These are phyloP conservation scores for Picochlorum costavermella DNA, from an alignment of 139 green algal genomes.

Conservation along the genomic window DNA sequence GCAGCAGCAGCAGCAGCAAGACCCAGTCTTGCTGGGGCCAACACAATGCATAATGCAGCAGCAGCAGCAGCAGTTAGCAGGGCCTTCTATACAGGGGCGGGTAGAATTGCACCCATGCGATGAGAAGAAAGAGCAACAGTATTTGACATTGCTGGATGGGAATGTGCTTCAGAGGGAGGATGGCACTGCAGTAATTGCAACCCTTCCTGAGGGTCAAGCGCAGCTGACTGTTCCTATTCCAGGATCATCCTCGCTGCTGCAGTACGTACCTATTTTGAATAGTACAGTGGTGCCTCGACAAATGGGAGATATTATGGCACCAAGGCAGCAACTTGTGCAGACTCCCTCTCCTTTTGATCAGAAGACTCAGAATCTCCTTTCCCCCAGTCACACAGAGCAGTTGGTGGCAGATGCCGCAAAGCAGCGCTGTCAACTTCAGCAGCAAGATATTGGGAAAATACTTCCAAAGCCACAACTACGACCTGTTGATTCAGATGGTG, in stretches of 20 bases:
- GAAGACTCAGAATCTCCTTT: too few relatives aligned
- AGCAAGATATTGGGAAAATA: not conserved
- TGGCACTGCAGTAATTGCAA: constrained; percentile 7
- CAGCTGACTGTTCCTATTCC: constrained; percentile 2
- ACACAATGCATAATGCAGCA: too few relatives aligned
- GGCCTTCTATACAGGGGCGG: not conserved
- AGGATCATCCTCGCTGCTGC: constrained; percentile 8
- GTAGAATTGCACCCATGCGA: not conserved
- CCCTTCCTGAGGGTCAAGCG: not conserved
- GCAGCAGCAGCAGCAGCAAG: too few relatives aligned
- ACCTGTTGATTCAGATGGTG: not conserved
- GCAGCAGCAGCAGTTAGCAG: not conserved
- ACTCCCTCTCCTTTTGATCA: constrained; percentile 8
- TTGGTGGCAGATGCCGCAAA: not conserved
- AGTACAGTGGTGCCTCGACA: constrained; percentile 1
- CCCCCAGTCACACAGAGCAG: not conserved
- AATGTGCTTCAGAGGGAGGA: constrained; percentile 6
- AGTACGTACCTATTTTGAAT: constrained; percentile 12
- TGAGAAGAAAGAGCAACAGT: constrained; percentile 1
- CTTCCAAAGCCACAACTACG: not conserved
- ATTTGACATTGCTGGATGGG: constrained; percentile 11
- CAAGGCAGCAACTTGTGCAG: not conserved
- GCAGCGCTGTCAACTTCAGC: not conserved
- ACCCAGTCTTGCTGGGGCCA: too few relatives aligned
- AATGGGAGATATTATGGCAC: not conserved